Conservation (phyloP, 1,139 yeast species). For the Candida anutae region DNA sequence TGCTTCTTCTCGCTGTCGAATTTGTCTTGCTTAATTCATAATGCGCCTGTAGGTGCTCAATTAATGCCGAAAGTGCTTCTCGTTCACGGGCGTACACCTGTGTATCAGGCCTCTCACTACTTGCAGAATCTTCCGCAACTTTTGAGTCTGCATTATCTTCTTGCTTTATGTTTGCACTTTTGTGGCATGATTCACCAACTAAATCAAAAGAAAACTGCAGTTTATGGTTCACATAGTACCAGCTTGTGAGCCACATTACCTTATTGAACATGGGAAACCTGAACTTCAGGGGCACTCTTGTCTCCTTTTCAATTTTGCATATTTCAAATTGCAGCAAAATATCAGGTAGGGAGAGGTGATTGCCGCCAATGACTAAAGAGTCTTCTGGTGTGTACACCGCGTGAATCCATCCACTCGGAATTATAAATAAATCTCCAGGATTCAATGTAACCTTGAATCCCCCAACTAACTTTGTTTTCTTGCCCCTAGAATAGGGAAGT, state of each 20-base stretch:
- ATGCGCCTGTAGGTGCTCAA: conserved; percentile 11
- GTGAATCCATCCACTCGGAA: conserved; percentile 94
- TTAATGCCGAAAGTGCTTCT: conserved; percentile 5
- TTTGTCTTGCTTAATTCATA: conserved; percentile 12
- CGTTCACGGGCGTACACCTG: too few species aligned
- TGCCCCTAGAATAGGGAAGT: conserved; percentile 13
- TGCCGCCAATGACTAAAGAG: conserved; percentile 81
- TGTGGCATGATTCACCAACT: too few species aligned
- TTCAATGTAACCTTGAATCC: conserved; percentile 61
- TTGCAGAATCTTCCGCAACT: too few species aligned
- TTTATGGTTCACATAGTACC: conserved; percentile 28
- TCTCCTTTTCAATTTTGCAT: conserved; percentile 52
- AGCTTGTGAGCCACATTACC: conserved; percentile 60
- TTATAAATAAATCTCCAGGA: conserved; percentile 69
- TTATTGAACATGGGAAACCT: conserved; percentile 71
- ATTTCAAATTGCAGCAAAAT: conserved; percentile 56
- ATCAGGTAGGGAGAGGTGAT: conserved; percentile 62
- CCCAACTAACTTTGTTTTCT: conserved; percentile 17
- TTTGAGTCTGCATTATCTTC: too few species aligned
- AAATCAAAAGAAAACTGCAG: conserved; percentile 16
- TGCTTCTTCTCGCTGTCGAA: conserved; percentile 13
- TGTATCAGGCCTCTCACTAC: too few species aligned
- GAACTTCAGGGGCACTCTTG: conserved; percentile 69
- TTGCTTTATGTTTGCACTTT: too few species aligned
- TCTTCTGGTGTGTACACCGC: conserved; percentile 81